Evolutionary conservation across 192 early-diverging fungal genomes (phyloP).

Genomic region (Allomyces arbusculus): DNA sequence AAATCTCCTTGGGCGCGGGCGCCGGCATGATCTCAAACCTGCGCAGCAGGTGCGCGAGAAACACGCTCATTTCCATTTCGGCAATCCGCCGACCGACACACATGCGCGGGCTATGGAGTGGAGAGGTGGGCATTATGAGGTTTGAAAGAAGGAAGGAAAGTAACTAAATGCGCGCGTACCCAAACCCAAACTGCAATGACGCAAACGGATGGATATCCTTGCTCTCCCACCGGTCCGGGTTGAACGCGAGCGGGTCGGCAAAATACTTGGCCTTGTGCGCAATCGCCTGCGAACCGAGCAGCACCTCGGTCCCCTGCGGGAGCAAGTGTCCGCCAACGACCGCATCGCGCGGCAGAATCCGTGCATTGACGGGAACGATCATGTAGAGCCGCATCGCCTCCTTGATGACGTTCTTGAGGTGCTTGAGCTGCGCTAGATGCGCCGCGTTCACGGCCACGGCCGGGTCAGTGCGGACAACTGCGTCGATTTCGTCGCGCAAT

Average conservation of each 20-base stretch:
- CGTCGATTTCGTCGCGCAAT: not conserved
- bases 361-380: not conserved
- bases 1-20: too few species aligned
- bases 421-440: not conserved
- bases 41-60: too few species aligned
- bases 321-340: not conserved
- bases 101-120: too few species aligned
- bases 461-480: not conserved
- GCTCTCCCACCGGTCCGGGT: not conserved
- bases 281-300: not conserved
- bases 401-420: too few species aligned
- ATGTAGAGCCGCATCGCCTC: not conserved
- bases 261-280: not conserved
- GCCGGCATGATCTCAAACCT: too few species aligned
- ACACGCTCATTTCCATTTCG: too few species aligned
- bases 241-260: not conserved
- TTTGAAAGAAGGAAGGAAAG: too few species aligned
- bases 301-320: not conserved
- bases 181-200: not conserved
- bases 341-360: not conserved
- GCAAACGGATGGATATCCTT: not conserved
- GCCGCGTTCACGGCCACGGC: not conserved
- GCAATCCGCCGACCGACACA: too few species aligned
- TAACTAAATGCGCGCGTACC: not conserved
- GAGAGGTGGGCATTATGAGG: too few species aligned